Evolutionary conservation across 805 yeast species (phyloP).

Genomic region (Huiozyma sinensis): DNA sequence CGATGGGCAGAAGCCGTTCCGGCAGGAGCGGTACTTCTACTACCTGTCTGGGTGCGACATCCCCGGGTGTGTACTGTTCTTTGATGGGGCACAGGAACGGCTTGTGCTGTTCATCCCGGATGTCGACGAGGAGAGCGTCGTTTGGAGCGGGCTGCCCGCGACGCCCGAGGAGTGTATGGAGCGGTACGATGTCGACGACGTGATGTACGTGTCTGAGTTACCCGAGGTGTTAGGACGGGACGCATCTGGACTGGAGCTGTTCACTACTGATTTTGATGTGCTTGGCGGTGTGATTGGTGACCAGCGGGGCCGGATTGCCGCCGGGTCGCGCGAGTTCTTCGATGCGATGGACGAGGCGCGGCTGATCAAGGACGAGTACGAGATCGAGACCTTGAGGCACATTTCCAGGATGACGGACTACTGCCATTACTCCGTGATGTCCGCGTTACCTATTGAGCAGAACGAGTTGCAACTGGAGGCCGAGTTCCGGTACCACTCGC

Average conservation of each 20-base stretch:
- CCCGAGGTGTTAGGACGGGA: conserved; percentile 23
- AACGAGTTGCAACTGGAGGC: conserved; percentile 93
- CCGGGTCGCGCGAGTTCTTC: conserved; percentile 40
- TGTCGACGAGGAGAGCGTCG: conserved; percentile 76
- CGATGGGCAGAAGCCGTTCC: conserved; percentile 66
- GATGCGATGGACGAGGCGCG: conserved; percentile 83
- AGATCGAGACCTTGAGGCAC: conserved; percentile 60
- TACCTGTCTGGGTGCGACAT: conserved; percentile 76
- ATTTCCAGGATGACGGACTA: conserved; percentile 82
- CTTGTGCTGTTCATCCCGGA: conserved; percentile 72
- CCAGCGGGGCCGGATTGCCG: conserved; percentile 21
- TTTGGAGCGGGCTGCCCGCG: conserved; percentile 93
- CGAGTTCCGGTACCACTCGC: conserved; percentile 85
- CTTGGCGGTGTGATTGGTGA: conserved; percentile 22
- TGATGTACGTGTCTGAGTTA: conserved; percentile 49
- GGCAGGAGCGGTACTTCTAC: conserved; percentile 87
- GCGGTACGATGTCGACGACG: conserved; percentile 74
- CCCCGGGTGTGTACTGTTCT: conserved; percentile 66
- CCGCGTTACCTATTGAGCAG: conserved; percentile 76
- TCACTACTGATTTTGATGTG: conserved; percentile 48
- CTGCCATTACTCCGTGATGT: conserved; percentile 86
- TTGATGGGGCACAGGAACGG: conserved; percentile 40
- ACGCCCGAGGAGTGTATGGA: conserved; percentile 50
- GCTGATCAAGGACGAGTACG: conserved; percentile 73
- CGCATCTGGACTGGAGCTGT: conserved; percentile 21